phyloP scores from a whole-genome alignment of 2,329 filamentous ascomycete species.

The Didymella pinodella region DNA sequence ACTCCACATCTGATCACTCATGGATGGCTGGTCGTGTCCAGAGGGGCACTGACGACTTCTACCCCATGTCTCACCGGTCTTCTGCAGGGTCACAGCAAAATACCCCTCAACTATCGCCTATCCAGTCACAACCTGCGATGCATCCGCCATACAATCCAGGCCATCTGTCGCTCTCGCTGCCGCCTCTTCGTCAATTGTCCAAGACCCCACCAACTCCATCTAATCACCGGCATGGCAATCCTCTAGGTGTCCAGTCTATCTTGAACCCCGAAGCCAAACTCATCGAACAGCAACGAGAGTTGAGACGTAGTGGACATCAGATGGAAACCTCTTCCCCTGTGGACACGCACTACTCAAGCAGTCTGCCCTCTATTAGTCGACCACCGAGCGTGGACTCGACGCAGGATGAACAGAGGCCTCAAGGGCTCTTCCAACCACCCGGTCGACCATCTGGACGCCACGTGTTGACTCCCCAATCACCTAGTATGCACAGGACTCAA shows the following conservation, averaged over 20 bases:
- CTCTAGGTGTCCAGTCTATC: conserved; percentile 56
- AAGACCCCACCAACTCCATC: conserved; percentile 47
- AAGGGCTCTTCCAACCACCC: conserved; percentile 38
- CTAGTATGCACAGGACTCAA: conserved; percentile 58
- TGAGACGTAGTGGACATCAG: conserved; percentile 54
- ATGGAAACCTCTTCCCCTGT: conserved; percentile 54
- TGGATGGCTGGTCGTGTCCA: conserved; percentile 44
- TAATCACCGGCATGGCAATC: conserved; percentile 43
- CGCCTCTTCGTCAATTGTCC: conserved; percentile 46
- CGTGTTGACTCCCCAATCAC: conserved; percentile 67
- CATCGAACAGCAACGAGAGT: conserved; percentile 39
- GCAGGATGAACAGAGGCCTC: conserved; percentile 34
- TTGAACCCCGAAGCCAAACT: conserved; percentile 55
- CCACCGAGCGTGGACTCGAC: conserved; percentile 47
- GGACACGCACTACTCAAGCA: conserved; percentile 47
- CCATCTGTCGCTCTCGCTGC: conserved; percentile 40
- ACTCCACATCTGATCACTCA: conserved; percentile 45
- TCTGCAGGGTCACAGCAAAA: conserved; percentile 38
- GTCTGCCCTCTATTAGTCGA: conserved; percentile 47
- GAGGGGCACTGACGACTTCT: conserved; percentile 44
- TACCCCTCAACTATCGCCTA: conserved; percentile 42
- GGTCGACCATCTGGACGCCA: conserved; percentile 52
- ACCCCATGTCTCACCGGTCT: conserved; percentile 41
- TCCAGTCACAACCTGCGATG: conserved; percentile 36
- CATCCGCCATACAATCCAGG: conserved; percentile 34